Conservation (phyloP, 2,329 filamentous ascomycete species). For the Curvularia sp. region DNA sequence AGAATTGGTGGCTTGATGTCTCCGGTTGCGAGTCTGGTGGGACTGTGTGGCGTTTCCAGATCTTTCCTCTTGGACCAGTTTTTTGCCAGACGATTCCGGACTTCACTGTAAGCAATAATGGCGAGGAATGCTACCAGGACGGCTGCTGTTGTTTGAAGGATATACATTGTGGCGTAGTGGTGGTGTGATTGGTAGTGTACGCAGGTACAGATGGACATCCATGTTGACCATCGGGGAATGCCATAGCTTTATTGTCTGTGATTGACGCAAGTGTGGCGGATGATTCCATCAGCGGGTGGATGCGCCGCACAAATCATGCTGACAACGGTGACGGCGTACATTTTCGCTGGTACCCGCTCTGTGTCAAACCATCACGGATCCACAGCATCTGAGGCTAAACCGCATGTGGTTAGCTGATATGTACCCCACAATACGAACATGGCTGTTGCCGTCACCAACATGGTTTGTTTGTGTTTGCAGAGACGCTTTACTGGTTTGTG, state of each 20-base stretch:
- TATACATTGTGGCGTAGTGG: conserved; percentile 23
- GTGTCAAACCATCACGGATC: conserved; percentile 9
- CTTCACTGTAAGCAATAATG: conserved; percentile 25
- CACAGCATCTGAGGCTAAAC: conserved; percentile 14
- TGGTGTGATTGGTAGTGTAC: background rate
- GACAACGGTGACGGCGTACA: conserved; percentile 4
- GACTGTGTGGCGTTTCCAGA: conserved; percentile 23
- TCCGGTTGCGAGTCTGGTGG: conserved; percentile 7
- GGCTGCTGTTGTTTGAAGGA: conserved; percentile 31
- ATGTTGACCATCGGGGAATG: background rate
- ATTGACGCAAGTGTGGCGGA: conserved; percentile 3
- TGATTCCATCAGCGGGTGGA: background rate
- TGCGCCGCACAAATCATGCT: conserved; percentile 9
- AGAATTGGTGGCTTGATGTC: conserved; percentile 6
- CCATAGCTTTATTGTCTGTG: background rate
- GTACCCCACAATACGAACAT: conserved; percentile 12
- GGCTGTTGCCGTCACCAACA: background rate
- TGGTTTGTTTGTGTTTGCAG: background rate
- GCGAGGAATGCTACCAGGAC: conserved; percentile 33
- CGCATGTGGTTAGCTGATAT: conserved; percentile 4
- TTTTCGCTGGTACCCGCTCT: conserved; percentile 7
- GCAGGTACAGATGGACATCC: background rate
- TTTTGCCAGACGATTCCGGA: conserved; percentile 26
- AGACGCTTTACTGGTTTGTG: background rate
- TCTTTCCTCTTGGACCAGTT: conserved; percentile 26